Evolutionary conservation across 2,329 filamentous ascomycete species (phyloP).

Genomic region (Aspergillus bombycis): DNA sequence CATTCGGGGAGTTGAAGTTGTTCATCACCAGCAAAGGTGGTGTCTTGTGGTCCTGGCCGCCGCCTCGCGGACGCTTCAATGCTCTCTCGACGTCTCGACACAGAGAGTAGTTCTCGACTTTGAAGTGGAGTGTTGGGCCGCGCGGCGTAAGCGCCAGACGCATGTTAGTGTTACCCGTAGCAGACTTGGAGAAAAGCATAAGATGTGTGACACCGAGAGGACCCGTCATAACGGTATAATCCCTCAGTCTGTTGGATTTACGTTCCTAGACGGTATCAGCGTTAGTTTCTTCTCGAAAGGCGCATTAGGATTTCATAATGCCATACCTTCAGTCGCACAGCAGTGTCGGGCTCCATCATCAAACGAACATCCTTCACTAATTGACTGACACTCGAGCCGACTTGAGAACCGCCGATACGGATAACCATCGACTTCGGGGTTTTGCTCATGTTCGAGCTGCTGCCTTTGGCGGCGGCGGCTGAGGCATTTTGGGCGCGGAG

Average conservation of each 20-base stretch:
- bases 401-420: constrained; percentile 89
- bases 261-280: constrained; percentile 62
- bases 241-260: constrained; percentile 81
- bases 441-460: constrained; percentile 59
- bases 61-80: constrained; percentile 78
- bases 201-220: constrained; percentile 91
- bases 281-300: neutral
- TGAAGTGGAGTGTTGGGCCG: constrained; percentile 90
- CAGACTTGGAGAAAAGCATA: constrained; percentile 87
- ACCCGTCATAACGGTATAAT: constrained; percentile 95
- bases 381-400: constrained; percentile 88
- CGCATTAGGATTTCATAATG: neutral
- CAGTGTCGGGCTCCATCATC: constrained; percentile 96
- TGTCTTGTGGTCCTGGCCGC: constrained; percentile 81
- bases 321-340: constrained; percentile 73
- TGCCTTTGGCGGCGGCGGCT: constrained; percentile 60
- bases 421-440: constrained; percentile 98
- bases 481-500: constrained; percentile 64
- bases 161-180: constrained; percentile 88
- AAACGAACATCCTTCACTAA: constrained; percentile 85
- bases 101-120: constrained; percentile 91
- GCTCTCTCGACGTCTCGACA: constrained; percentile 86
- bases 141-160: constrained; percentile 84
- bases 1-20: constrained; percentile 76
- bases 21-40: constrained; percentile 97